Evolutionary conservation across 139 green algal species (phyloP), one percentile per base, ranked within the genome.

Genomic region (Auxenochlorella pyrenoidosa): DNA sequence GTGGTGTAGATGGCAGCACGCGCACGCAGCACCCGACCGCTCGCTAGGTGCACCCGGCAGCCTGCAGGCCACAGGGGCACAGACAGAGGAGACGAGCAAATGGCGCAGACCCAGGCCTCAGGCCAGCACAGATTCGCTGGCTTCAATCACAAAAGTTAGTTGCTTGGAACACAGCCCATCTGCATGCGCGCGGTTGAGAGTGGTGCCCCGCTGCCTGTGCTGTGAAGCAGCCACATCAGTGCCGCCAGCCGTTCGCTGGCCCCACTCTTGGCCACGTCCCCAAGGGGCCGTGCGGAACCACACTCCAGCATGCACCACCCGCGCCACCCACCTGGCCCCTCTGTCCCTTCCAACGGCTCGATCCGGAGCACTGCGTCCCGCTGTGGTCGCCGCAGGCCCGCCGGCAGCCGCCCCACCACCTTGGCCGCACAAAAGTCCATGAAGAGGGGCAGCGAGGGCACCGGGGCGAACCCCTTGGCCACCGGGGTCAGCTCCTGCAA

Each of bases 381-480:
- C 54, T 36, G 51, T 13, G 75, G 38, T 16, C 51, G 15, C 3
- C 36, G 66, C 78, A 85, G 66, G 6, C 34, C 34, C 10, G 51
- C 1, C 1, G 85, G 79, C 78, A 86, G 75, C 36, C 41, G 2
- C 0, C 24, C 34, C 40, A 86, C 51, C 54, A 89, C 66, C 44
- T 85, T 81, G 12, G 51, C 16, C 0, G 15, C 18, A 24, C 36
- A 58, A 32, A 89, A 89, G 34, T 89, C 75, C 3, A 32, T 30
- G 34, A 89, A 85, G 15, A 89, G 85, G 4, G 47, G 13, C n/a
- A 38, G 32, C 24, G 38, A 51, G 44, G 85, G 85, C 54, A 89
- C 66, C 4, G 85, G 79, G 16, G 85, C 85, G 65, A 81, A 89
- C 72, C 75, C 85, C 24, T 73, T 44, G 19, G 51, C 34, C 24